Base-by-base conservation (phyloP, 257 asterid species). In the Rhazya stricta region DNA sequence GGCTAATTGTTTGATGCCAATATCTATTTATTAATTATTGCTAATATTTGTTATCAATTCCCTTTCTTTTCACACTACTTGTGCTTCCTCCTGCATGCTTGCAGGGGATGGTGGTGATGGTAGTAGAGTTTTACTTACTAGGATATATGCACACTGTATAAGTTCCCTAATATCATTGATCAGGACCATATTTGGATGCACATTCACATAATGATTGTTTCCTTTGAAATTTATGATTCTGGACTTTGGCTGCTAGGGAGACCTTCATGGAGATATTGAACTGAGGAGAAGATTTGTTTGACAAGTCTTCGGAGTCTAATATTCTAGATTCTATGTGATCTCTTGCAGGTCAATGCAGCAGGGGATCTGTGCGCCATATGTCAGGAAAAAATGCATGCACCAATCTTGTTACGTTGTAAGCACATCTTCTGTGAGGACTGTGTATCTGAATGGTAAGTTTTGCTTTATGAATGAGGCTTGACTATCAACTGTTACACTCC, bases 311-410 rank as follows among this genome's bases (percentile, higher is more conserved):
- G 54, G 1, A 48, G 21, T 48, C 15, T 48, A 12, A 48, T 60
- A 63, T 63, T 63, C 36, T 45, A 27, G 10, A 32, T 73, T n/a
- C 12, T 9, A 50, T 77, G 60, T 50, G 46, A 76, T 81, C 73
- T 61, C 25, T 67, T 82, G 77, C 85, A 90, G 97, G 97, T 88
- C 54, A 72, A 69, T 79, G 96, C 93, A 50, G 95, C 86, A 16
- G 97, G 97, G 69, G 96, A 92, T 81, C 80, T 92, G 60, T 90
- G 97, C 78, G 97, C 96, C 75, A 92, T 92, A 81, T 92, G 97
- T 83, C 97, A 92, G 89, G 96, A 92, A 80, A 90, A 92, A 57
- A 84, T 92, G 96, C 96, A 91, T 46, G 83, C 86, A 3, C 97
- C 97, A 45, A 89, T 91, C 73, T 86, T 91, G 13, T 79, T 91